These are phyloP conservation scores for Serpula lacrymans DNA, from an alignment of 768 basidiomycete species.

Conservation along the genomic window DNA sequence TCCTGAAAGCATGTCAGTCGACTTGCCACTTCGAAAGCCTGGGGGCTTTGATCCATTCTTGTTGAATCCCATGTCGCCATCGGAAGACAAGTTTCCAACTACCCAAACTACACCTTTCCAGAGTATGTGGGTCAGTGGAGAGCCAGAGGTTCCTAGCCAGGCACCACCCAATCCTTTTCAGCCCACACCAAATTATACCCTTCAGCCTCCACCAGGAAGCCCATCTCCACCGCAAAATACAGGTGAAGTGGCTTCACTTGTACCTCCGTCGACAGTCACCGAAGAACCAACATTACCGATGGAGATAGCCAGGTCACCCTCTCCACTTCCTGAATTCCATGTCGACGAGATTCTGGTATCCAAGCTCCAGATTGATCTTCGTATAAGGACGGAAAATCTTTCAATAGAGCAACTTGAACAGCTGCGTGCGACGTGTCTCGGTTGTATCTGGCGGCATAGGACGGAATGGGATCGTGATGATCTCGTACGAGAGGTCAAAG, in stretches of 20 bases:
- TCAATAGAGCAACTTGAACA: constrained; percentile 93
- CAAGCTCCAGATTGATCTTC: constrained; percentile 48
- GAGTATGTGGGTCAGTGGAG: no score
- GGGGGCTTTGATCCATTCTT: constrained; percentile 50
- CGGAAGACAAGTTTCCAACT: constrained; percentile 20
- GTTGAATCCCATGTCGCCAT: constrained; percentile 47
- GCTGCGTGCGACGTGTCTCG: constrained; percentile 79
- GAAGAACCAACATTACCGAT: constrained; percentile 31
- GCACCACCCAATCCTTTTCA: constrained; percentile 18
- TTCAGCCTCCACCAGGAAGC: constrained; percentile 7
- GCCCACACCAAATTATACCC: constrained; percentile 13
- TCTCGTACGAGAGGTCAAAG: constrained; percentile 57
- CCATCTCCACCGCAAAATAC: constrained; percentile 1
- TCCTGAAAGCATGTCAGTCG: constrained; percentile 34
- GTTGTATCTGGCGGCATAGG: constrained; percentile 78
- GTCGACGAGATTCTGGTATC: constrained; percentile 50
- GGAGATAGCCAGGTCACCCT: constrained; percentile 59
- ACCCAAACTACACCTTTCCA: no score
- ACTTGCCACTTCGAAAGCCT: constrained; percentile 28
- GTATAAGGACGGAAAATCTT: constrained; percentile 52
- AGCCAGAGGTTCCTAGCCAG: constrained; percentile 11
- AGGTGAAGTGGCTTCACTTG: not conserved
- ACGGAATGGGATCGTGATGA: constrained; percentile 78
- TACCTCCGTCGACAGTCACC: no score
- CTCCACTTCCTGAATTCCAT: constrained; percentile 76